A percentile compares a stretch with the other conserved stretches of the same genome.
phyloP scores from a whole-genome alignment of 2,329 filamentous ascomycete genomes.

The Exserohilum turcica region DNA sequence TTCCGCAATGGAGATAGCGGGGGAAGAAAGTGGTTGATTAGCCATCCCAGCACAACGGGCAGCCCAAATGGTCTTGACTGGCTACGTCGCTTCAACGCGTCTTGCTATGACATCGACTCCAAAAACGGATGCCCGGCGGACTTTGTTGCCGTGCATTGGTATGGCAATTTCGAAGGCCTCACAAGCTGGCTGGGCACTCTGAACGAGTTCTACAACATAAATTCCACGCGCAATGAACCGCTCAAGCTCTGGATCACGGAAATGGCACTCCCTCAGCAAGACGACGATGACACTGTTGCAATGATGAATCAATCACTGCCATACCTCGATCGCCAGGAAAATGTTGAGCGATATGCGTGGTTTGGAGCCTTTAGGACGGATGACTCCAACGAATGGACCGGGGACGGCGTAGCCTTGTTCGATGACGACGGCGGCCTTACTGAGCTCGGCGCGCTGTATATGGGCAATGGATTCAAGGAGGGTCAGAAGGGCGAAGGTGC shows the following conservation, averaged over 20 bases:
- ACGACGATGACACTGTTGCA: conserved; percentile 61
- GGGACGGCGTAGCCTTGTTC: conserved; percentile 43
- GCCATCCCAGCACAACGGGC: conserved; percentile 72
- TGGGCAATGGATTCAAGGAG: conserved; percentile 36
- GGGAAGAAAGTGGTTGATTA: conserved; percentile 63
- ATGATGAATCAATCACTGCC: conserved; percentile 73
- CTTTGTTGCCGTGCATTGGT: conserved; percentile 60
- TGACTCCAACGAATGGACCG: conserved; percentile 46
- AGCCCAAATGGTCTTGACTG: conserved; percentile 66
- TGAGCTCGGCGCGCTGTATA: conserved; percentile 40
- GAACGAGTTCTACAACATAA: conserved; percentile 54
- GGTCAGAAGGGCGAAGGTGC: conserved; percentile 40
- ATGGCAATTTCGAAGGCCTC: conserved; percentile 70
- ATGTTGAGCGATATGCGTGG: conserved; percentile 47
- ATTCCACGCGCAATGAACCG: conserved; percentile 54
- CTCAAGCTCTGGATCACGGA: conserved; percentile 76
- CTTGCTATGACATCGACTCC: conserved; percentile 52
- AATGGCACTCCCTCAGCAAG: conserved; percentile 66
- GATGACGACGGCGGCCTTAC: conserved; percentile 40
- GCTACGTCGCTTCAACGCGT: conserved; percentile 69
- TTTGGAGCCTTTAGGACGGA: conserved; percentile 42
- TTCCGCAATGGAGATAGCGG: conserved; percentile 59
- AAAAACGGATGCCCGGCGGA: conserved; percentile 55
- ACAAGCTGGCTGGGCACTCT: conserved; percentile 69
- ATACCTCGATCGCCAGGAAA: conserved; percentile 68